These are phyloP conservation scores for Pythium pyrilobum DNA, from an alignment of 352 stramenopile genomes.

Conservation along the genomic window DNA sequence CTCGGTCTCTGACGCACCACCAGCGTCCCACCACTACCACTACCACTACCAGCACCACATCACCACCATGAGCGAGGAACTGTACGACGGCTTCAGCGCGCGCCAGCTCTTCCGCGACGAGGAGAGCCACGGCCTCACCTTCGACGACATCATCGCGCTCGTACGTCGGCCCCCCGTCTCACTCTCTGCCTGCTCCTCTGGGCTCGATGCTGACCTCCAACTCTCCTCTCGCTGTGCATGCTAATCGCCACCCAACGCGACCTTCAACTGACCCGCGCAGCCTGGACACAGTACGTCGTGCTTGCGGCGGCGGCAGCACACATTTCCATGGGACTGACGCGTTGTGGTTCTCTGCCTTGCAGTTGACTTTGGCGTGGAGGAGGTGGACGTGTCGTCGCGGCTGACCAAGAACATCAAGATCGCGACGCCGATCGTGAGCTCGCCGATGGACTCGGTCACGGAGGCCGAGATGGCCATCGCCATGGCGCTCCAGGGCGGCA, in stretches of 20 bases:
- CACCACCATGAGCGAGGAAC: constrained; percentile 29
- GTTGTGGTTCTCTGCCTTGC: background rate
- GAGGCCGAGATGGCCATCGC: constrained; percentile 98
- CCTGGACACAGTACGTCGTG: constrained; percentile 56
- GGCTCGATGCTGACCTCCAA: no score
- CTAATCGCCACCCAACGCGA: background rate
- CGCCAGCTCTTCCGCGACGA: constrained; percentile 67
- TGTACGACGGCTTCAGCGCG: constrained; percentile 65
- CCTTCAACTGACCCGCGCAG: constrained; percentile 12
- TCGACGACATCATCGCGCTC: constrained; percentile 84
- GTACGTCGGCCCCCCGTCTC: constrained; percentile 32
- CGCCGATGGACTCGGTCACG: constrained; percentile 99
- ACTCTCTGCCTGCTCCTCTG: no score
- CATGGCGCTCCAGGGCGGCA: constrained; percentile 97
- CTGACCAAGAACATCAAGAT: constrained; percentile 92
- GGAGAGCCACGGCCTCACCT: constrained; percentile 69
- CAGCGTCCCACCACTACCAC: background rate
- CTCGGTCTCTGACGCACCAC: constrained; percentile 1
- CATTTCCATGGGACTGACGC: background rate
- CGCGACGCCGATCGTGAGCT: constrained; percentile 93
- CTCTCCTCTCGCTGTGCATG: no score
- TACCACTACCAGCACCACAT: background rate
- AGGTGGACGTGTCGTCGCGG: constrained; percentile 90
- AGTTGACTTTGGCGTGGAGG: constrained; percentile 92
- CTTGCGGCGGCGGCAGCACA: no score